Percentiles rank a stretch among this genome's conserved stretches.
Evolutionary conservation across 139 green algal genomes (phyloP).

Genomic region (Chlamydomonas sphaeroides): DNA sequence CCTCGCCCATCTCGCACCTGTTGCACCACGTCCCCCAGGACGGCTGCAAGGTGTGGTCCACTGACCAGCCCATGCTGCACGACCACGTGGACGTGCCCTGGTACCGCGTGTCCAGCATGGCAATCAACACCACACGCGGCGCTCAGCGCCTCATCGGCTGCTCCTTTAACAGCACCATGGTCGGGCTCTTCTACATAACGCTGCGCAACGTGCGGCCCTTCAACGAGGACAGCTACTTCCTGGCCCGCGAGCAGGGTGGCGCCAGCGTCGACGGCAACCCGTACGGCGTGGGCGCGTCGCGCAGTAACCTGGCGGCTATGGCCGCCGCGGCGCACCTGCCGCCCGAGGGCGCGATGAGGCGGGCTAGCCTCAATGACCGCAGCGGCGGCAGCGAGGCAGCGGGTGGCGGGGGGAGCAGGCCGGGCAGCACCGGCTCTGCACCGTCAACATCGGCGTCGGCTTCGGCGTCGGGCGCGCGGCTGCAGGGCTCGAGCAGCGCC

Average conservation of each 20-base stretch:
- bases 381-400: too few species aligned
- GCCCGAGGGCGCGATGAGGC: constrained; percentile 2
- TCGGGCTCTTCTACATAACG: constrained; percentile 68
- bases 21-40: constrained; percentile 42
- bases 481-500: background rate
- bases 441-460: too few species aligned
- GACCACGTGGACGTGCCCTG: constrained; percentile 78
- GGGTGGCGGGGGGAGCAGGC: too few species aligned
- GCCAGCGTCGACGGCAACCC: constrained; percentile 23
- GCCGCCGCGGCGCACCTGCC: constrained; percentile 27
- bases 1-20: too few species aligned
- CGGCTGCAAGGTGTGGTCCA: constrained; percentile 70
- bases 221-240: constrained; percentile 27
- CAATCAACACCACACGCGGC: constrained; percentile 54
- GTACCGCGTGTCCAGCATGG: constrained; percentile 55
- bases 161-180: constrained; percentile 60
- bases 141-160: constrained; percentile 61
- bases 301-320: background rate
- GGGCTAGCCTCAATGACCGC: background rate
- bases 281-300: background rate
- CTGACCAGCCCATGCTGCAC: constrained; percentile 68
- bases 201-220: constrained; percentile 54
- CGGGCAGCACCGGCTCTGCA: too few species aligned
- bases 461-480: too few species aligned
- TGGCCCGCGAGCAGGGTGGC: constrained; percentile 2